These are phyloP conservation scores for Diaporthe velutina DNA, from an alignment of 2,329 filamentous ascomycete species.

Conservation along the genomic window DNA sequence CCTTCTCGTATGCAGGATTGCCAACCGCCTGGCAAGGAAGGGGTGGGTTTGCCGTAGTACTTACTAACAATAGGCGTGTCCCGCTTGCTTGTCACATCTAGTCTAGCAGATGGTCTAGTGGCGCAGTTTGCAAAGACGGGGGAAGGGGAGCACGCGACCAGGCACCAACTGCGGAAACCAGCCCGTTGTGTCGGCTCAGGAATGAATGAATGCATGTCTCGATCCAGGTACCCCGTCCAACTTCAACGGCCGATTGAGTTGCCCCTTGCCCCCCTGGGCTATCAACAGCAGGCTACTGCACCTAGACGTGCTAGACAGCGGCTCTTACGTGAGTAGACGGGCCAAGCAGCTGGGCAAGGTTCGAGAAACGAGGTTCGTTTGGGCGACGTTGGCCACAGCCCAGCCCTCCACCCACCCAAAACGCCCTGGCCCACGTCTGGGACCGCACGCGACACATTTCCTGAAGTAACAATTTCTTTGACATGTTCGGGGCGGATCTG, in stretches of 20 bases:
- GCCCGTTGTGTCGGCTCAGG: background rate
- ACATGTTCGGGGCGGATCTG: slow-evolving; percentile 28
- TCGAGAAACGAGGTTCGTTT: slow-evolving; percentile 27
- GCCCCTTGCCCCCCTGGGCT: background rate
- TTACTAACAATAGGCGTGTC: background rate
- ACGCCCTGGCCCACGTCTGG: slow-evolving; percentile 23
- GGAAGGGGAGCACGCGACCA: slow-evolving; percentile 10
- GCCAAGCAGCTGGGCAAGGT: slow-evolving; percentile 25
- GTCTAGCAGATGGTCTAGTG: slow-evolving; percentile 19
- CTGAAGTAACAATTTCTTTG: slow-evolving; percentile 29
- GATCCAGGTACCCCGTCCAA: slow-evolving; percentile 1
- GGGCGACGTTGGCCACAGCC: background rate
- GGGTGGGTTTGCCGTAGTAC: background rate
- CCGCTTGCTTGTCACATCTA: slow-evolving; percentile 4
- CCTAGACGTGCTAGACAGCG: background rate
- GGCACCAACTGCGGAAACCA: slow-evolving; percentile 13
- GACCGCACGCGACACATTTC: slow-evolving; percentile 28
- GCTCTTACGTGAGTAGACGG: slow-evolving; percentile 18
- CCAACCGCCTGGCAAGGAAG: slow-evolving; percentile 1
- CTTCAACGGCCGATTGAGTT: slow-evolving; percentile 1
- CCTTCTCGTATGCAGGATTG: slow-evolving; percentile 23
- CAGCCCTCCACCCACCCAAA: slow-evolving; percentile 29
- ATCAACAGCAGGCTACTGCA: background rate
- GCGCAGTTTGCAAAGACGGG: slow-evolving; percentile 7
- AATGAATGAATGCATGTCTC: slow-evolving; percentile 14